A percentile compares a stretch with the other conserved stretches of the same genome.
phyloP scores from a whole-genome alignment of 1,284 basidiomycete genomes.

The Ceratobasidium sp. region DNA sequence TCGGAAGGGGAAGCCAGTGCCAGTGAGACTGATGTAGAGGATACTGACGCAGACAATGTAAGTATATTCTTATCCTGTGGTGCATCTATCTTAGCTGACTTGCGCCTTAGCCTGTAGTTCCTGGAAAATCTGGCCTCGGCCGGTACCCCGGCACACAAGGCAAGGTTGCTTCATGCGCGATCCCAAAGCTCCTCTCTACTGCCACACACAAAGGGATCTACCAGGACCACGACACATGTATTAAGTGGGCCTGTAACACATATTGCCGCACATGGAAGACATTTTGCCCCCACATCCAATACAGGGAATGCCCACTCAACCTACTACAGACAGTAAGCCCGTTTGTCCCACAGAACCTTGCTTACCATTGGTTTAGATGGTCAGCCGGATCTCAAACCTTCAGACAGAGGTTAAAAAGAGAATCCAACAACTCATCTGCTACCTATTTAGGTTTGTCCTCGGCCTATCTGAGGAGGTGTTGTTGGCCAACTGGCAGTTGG shows the following conservation, averaged over 20 bases:
- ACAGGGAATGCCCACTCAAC: not conserved
- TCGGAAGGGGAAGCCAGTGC: not conserved
- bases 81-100: not conserved
- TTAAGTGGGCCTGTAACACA: not conserved
- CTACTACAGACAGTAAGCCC: not conserved
- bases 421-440: not conserved
- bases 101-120: not conserved
- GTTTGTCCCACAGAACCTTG: not conserved
- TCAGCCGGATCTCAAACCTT: not conserved
- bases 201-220: not conserved
- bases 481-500: not conserved
- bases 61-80: not conserved
- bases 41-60: not conserved
- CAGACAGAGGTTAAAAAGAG: not conserved
- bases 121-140: not conserved
- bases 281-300: not conserved
- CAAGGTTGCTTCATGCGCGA: slow-evolving; percentile 6
- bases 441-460: not conserved
- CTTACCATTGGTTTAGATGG: not conserved
- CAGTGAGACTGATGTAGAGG: not conserved
- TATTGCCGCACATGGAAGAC: not conserved
- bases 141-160: not conserved
- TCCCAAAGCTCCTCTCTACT: not conserved
- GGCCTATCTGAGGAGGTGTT: not conserved
- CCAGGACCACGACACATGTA: not conserved